A percentile compares a stretch with the other conserved stretches of the same genome.
These are phyloP conservation scores for Furculomyces boomerangus DNA, from an alignment of 371 early-diverging fungal genomes.

Conservation along the genomic window DNA sequence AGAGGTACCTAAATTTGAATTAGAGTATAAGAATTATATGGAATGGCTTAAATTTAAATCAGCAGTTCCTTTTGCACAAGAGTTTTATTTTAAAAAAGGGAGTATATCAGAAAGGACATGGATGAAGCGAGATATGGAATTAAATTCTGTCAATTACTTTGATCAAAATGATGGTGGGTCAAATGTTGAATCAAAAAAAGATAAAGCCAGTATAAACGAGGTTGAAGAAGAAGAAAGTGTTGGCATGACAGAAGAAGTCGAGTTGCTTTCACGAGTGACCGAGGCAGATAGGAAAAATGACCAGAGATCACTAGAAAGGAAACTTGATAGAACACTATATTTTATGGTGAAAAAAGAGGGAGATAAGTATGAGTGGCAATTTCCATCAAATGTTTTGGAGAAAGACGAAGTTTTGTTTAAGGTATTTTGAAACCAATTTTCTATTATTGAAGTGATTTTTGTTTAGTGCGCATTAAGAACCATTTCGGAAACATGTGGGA, in stretches of 20 bases:
- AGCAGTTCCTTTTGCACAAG: constrained; percentile 47
- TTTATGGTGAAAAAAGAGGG: constrained; percentile 42
- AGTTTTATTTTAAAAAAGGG: constrained; percentile 83
- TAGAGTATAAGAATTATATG: constrained; percentile 53
- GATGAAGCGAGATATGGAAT: constrained; percentile 46
- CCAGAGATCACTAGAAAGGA: constrained; percentile 50
- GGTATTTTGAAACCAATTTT: background rate
- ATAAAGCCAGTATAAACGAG: background rate
- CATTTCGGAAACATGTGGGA: constrained; percentile 50
- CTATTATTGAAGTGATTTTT: background rate
- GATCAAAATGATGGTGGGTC: constrained; percentile 21
- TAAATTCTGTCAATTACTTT: constrained; percentile 24
- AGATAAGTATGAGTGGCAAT: constrained; percentile 40
- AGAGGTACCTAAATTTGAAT: constrained; percentile 49
- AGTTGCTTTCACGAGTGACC: constrained; percentile 33
- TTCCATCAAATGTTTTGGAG: constrained; percentile 48
- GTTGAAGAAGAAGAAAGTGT: constrained; percentile 3
- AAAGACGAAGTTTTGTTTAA: constrained; percentile 40
- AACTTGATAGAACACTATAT: constrained; percentile 50
- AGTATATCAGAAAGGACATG: constrained; percentile 58
- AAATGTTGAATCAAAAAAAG: constrained; percentile 13
- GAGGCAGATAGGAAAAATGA: constrained; percentile 48
- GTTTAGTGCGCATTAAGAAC: constrained; percentile 48
- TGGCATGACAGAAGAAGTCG: constrained; percentile 20
- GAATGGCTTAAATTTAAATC: constrained; percentile 43